Conservation (phyloP, 2,329 filamentous ascomycete species). For the Hypoxylon sp. region DNA sequence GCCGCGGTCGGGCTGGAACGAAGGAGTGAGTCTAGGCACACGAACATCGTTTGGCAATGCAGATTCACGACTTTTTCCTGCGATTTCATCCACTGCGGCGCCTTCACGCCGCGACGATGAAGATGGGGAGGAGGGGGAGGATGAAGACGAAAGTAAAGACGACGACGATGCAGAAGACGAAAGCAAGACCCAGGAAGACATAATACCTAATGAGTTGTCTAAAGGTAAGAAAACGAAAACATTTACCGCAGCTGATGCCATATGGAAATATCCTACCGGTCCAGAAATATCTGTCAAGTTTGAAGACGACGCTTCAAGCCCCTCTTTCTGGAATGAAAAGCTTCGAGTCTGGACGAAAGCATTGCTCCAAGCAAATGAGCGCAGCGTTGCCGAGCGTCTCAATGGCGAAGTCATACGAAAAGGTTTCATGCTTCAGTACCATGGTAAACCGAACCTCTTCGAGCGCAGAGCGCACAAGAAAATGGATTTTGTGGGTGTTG, state of each 20-base stretch:
- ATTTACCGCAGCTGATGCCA: background rate
- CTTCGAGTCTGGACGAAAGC: conserved; percentile 21
- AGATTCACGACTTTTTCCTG: conserved; percentile 30
- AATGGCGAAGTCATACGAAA: conserved; percentile 40
- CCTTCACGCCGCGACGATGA: conserved; percentile 9
- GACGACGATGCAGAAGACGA: background rate
- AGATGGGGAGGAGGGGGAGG: background rate
- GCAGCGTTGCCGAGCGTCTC: conserved; percentile 27
- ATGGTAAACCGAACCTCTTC: conserved; percentile 27
- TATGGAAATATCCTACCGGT: conserved; percentile 24
- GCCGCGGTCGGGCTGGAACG: conserved; percentile 42
- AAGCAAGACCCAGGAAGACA: background rate
- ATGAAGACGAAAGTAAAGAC: background rate
- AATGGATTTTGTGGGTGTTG: conserved; percentile 22
- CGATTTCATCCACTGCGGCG: conserved; percentile 4
- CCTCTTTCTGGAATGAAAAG: conserved; percentile 21
- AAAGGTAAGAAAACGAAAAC: background rate
- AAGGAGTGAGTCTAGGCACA: conserved; percentile 41
- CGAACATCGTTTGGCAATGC: conserved; percentile 44
- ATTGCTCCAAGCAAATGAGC: conserved; percentile 36
- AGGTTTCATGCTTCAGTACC: conserved; percentile 40
- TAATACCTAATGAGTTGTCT: background rate
- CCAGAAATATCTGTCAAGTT: background rate
- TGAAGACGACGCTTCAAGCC: background rate
- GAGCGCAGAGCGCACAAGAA: conserved; percentile 37